These are phyloP conservation scores for Epichloe typhina DNA, from an alignment of 2,329 filamentous ascomycete species.

Conservation along the genomic window DNA sequence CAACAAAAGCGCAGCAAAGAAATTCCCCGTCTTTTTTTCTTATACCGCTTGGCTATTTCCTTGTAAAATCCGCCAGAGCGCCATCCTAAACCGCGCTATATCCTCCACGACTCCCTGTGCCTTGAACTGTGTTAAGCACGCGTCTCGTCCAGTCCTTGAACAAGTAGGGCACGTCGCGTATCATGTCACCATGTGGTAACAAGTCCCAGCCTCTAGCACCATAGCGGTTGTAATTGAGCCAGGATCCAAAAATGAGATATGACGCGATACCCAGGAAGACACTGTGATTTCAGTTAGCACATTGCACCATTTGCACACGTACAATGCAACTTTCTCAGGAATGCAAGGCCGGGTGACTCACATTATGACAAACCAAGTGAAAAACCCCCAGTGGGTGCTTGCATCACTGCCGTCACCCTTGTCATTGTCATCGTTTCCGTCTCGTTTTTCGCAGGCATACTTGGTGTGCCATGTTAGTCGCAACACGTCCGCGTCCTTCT, in stretches of 20 bases:
- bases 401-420: conserved; percentile 31
- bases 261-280: conserved; percentile 72
- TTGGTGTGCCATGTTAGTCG: conserved; percentile 78
- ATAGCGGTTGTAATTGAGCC: conserved; percentile 97
- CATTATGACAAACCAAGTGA: conserved; percentile 94
- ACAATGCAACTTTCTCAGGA: neutral
- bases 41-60: neutral
- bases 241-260: conserved; percentile 95
- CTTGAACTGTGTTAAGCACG: conserved; percentile 73
- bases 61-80: neutral
- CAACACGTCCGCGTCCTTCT: conserved; percentile 48
- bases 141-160: conserved; percentile 76
- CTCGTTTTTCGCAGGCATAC: conserved; percentile 58
- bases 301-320: no score
- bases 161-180: conserved; percentile 85
- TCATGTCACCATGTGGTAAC: conserved; percentile 80
- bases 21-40: neutral
- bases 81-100: conserved; percentile 73
- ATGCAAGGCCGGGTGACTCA: conserved; percentile 34
- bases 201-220: conserved; percentile 92
- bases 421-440: conserved; percentile 30
- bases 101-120: conserved; percentile 70
- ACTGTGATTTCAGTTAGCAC: conserved; percentile 29
- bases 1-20: neutral
- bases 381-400: conserved; percentile 78